Evolutionary conservation across 306 rosid genomes (phyloP).

Genomic region (Senna tora): DNA sequence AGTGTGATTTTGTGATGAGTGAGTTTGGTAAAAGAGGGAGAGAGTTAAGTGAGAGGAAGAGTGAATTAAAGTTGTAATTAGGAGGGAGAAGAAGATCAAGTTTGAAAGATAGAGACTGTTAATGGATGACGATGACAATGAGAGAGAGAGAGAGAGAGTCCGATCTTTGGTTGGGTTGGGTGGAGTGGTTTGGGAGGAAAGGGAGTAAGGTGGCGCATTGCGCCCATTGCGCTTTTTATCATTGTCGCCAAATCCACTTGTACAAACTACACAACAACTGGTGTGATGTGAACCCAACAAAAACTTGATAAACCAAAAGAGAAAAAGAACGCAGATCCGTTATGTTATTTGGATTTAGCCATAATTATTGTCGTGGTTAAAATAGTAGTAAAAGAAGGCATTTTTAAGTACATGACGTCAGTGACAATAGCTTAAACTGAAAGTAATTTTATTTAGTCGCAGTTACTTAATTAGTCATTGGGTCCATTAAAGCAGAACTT

Average conservation of each 20-base stretch:
- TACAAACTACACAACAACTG: not conserved
- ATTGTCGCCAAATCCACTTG: not conserved
- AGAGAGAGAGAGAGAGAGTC: not conserved
- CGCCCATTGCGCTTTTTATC: not conserved
- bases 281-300: not conserved
- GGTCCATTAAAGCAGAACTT: too few species aligned
- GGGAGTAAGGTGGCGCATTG: not conserved
- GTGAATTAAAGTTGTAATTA: not conserved
- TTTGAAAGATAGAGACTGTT: slow-evolving; percentile 17
- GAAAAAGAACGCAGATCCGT: too few species aligned
- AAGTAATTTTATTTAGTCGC: too few species aligned
- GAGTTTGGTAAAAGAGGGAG: not conserved
- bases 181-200: not conserved
- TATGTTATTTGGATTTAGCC: too few species aligned
- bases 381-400: too few species aligned
- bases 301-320: too few species aligned
- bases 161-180: not conserved
- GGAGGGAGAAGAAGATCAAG: slow-evolving; percentile 8
- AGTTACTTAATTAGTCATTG: too few species aligned
- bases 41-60: not conserved
- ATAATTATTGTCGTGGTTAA: too few species aligned
- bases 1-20: not conserved
- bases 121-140: slow-evolving; percentile 5
- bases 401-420: too few species aligned
- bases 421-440: too few species aligned